Evolutionary conservation across 106 monocot genomes (phyloP).

Genomic region (Allium cepa): DNA sequence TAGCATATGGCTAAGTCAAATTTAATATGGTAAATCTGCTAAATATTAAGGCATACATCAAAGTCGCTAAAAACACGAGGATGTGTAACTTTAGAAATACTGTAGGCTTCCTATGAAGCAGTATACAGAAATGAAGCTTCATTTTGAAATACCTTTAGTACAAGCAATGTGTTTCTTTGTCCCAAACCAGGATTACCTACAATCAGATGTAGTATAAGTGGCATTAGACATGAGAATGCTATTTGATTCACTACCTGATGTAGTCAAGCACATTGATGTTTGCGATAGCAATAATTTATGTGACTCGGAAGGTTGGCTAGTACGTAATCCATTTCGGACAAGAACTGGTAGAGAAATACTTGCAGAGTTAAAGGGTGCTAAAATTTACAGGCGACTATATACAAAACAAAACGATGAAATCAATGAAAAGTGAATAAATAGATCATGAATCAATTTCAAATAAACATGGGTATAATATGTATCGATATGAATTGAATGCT

Average conservation of each 20-base stretch:
- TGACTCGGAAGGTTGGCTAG: conserved; percentile 68
- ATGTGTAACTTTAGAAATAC: background rate
- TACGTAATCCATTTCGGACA: conserved; percentile 75
- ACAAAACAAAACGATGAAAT: conserved; percentile 15
- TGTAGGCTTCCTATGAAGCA: background rate
- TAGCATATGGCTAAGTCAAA: too few relatives aligned
- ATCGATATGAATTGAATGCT: too few relatives aligned
- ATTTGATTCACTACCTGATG: conserved; percentile 50
- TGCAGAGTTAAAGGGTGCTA: conserved; percentile 81
- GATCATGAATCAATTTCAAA: too few relatives aligned
- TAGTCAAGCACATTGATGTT: conserved; percentile 52
- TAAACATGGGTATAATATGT: too few relatives aligned
- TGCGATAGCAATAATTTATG: conserved; percentile 19
- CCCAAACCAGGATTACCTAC: conserved; percentile 50
- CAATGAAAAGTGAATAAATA: too few relatives aligned
- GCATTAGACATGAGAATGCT: conserved; percentile 79
- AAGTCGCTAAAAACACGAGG: background rate
- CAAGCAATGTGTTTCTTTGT: background rate
- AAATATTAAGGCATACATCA: background rate
- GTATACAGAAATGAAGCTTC: too few relatives aligned
- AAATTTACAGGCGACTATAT: conserved; percentile 76
- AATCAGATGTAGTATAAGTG: conserved; percentile 80
- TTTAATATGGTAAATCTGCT: background rate
- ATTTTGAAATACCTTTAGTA: too few relatives aligned
- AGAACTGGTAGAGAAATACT: conserved; percentile 93